Evolutionary conservation across 768 basidiomycete species (phyloP).

Genomic region (Lentinula raphanica): DNA sequence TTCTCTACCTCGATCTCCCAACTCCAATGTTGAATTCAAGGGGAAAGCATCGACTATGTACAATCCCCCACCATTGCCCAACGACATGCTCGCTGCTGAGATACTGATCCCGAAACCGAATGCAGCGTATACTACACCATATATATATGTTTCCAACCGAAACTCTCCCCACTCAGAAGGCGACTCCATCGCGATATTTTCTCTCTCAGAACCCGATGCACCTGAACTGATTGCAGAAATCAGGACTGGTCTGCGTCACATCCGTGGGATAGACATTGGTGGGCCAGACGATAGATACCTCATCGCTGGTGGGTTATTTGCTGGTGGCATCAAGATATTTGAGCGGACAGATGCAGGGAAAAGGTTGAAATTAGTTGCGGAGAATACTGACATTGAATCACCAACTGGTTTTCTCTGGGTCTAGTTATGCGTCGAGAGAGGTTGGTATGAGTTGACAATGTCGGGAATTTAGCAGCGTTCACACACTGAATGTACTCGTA

Average conservation of each 20-base stretch:
- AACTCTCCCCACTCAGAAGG: conserved; percentile 66
- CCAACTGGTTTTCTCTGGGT: conserved; percentile 59
- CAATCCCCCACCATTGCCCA: conserved; percentile 36
- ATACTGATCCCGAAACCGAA: conserved; percentile 57
- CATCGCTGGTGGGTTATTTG: conserved; percentile 56
- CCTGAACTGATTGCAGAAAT: conserved; percentile 57
- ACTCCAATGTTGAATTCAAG: conserved; percentile 34
- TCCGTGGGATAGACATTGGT: conserved; percentile 65
- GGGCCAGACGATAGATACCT: conserved; percentile 59
- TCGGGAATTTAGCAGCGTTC: background rate
- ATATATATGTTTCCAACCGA: conserved; percentile 72
- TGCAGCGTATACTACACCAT: conserved; percentile 44
- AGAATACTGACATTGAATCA: conserved; percentile 34
- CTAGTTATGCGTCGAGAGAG: conserved; percentile 7
- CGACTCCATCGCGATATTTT: conserved; percentile 70
- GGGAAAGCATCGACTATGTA: conserved; percentile 47
- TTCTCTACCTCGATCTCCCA: conserved; percentile 35
- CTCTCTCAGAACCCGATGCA: conserved; percentile 37
- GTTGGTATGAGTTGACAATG: background rate
- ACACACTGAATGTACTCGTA: background rate
- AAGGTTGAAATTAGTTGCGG: conserved; percentile 48
- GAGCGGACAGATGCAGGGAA: conserved; percentile 59
- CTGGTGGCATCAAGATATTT: conserved; percentile 67
- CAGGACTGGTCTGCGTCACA: conserved; percentile 62
- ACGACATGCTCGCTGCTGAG: conserved; percentile 62